These are phyloP conservation scores for Dictyostelium firmibasis DNA, from an alignment of 78 protist genomes.

Conservation along the genomic window DNA sequence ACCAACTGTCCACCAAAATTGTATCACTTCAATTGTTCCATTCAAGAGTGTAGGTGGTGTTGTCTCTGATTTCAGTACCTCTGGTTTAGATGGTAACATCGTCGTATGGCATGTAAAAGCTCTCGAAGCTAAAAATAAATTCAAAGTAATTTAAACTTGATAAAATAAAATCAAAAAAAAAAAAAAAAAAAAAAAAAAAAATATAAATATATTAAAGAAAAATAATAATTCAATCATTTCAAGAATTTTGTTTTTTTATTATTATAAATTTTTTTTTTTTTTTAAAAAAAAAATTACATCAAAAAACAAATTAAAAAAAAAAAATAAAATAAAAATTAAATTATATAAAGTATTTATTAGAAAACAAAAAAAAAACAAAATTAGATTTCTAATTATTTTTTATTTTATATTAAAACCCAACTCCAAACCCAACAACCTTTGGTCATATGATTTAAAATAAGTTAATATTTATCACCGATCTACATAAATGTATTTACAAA, in stretches of 20 bases:
- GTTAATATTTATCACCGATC: no score
- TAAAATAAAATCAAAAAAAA: not conserved
- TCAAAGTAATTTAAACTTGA: constrained; percentile 44
- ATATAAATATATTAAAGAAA: not conserved
- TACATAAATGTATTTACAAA: no score
- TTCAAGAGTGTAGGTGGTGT: constrained; percentile 61
- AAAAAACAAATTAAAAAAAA: no score
- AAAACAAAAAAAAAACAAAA: no score
- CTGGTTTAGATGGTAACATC: constrained; percentile 90
- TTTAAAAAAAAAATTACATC: no score
- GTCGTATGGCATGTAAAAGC: constrained; percentile 85
- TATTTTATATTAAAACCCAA: no score
- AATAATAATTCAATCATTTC: not conserved
- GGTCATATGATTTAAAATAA: no score
- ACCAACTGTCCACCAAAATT: constrained; percentile 88
- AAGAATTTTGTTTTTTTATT: not conserved
- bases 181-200: not conserved
- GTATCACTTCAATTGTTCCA: constrained; percentile 81
- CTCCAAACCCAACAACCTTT: no score
- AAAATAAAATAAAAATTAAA: no score
- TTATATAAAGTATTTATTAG: no score
- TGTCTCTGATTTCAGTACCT: constrained; percentile 83
- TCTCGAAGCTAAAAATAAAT: constrained; percentile 60
- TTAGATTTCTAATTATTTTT: no score
- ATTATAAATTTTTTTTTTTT: no score